Evolutionary conservation across 106 monocot genomes (phyloP).

Genomic region (Platanthera guangdongensis): DNA sequence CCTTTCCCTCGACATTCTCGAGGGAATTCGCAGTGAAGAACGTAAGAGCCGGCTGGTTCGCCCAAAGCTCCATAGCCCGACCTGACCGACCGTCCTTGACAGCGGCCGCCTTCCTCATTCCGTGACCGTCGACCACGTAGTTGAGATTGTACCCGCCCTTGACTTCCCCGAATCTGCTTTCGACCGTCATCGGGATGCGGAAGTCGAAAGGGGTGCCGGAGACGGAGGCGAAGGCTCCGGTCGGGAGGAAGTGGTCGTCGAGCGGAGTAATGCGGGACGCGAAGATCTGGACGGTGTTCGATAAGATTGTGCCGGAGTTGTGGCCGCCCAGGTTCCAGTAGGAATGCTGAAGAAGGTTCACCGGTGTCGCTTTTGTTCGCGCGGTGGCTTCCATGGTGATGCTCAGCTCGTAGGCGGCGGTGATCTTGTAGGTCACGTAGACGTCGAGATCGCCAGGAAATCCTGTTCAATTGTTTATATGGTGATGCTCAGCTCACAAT

Average conservation of each 20-base stretch:
- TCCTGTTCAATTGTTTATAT: slow-evolving; percentile 20
- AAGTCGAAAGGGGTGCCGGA: slow-evolving; percentile 43
- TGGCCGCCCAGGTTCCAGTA: slow-evolving; percentile 64
- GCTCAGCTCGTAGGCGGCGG: slow-evolving; percentile 29
- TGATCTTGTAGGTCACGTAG: slow-evolving; percentile 68
- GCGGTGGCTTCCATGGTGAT: slow-evolving; percentile 47
- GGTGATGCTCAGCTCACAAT: no score
- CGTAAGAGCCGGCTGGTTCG: slow-evolving; percentile 51
- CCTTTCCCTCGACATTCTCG: slow-evolving; percentile 33
- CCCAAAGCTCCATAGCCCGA: slow-evolving; percentile 41
- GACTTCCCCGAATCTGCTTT: slow-evolving; percentile 24
- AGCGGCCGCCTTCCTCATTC: slow-evolving; percentile 42
- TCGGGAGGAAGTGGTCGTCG: slow-evolving; percentile 29
- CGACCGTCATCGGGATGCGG: slow-evolving; percentile 17
- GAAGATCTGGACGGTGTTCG: slow-evolving; percentile 42
- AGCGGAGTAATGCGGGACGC: slow-evolving; percentile 35
- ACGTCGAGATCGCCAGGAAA: slow-evolving; percentile 78
- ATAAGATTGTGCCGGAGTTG: slow-evolving; percentile 30
- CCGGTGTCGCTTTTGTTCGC: slow-evolving; percentile 33
- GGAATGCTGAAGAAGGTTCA: slow-evolving; percentile 45
- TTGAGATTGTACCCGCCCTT: slow-evolving; percentile 51
- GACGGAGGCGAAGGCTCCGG: slow-evolving; percentile 26
- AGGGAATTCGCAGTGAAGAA: slow-evolving; percentile 46
- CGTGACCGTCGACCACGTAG: slow-evolving; percentile 43
- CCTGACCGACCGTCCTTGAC: slow-evolving; percentile 31